phyloP scores from a whole-genome alignment of 2,329 filamentous ascomycete species.

The Cordyceps fumosorosea region DNA sequence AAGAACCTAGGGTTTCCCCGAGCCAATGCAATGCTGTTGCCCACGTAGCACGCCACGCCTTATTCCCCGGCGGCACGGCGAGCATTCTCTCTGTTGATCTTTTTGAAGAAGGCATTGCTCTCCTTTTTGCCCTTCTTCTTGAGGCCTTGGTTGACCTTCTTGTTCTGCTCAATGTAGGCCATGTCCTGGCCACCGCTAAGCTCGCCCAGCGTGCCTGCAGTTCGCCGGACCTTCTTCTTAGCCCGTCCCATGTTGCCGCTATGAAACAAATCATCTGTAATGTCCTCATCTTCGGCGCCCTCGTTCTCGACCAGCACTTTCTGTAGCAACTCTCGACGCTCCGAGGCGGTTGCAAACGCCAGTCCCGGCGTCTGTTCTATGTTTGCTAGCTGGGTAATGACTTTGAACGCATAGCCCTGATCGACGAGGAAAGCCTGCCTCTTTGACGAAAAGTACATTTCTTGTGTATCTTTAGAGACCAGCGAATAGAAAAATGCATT shows the following conservation, averaged over 20 bases:
- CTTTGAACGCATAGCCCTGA: slow-evolving; percentile 97
- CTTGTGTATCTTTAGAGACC: slow-evolving; percentile 93
- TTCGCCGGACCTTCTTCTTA: slow-evolving; percentile 62
- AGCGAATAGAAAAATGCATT: slow-evolving; percentile 99
- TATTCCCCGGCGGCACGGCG: slow-evolving; percentile 28
- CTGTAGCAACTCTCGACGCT: slow-evolving; percentile 79
- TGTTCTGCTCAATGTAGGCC: slow-evolving; percentile 88
- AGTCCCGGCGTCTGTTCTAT: slow-evolving; percentile 79
- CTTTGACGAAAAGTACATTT: slow-evolving; percentile 97
- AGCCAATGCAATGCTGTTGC: not conserved
- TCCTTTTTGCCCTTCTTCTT: slow-evolving; percentile 35
- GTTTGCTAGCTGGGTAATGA: slow-evolving; percentile 90
- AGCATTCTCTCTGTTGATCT: slow-evolving; percentile 35
- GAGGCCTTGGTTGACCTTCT: slow-evolving; percentile 50
- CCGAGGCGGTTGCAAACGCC: slow-evolving; percentile 69
- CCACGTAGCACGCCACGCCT: not conserved
- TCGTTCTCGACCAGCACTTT: slow-evolving; percentile 88
- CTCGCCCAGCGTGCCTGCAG: slow-evolving; percentile 77
- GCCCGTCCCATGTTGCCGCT: slow-evolving; percentile 39
- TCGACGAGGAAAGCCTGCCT: slow-evolving; percentile 95
- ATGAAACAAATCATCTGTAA: slow-evolving; percentile 39
- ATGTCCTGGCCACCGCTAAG: slow-evolving; percentile 90
- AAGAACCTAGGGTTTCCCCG: not conserved
- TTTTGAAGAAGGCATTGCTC: slow-evolving; percentile 35
- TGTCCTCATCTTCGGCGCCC: slow-evolving; percentile 64